phyloP scores from a whole-genome alignment of 1,284 basidiomycete genomes.

The Rhodotorula sp. region DNA sequence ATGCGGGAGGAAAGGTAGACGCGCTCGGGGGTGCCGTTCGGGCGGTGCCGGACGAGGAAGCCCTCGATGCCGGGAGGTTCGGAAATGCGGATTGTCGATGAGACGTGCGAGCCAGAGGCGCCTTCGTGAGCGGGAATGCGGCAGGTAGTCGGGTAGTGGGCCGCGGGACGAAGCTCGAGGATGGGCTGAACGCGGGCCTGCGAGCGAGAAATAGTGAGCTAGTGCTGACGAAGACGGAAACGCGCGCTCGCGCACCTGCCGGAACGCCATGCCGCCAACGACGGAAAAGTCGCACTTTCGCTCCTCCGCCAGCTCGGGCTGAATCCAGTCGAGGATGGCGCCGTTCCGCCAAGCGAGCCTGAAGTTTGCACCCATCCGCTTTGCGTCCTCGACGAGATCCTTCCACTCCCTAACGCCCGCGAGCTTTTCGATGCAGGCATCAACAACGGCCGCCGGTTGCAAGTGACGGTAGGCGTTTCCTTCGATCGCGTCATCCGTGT shows the following conservation, averaged over 20 bases:
- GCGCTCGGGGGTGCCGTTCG: slow-evolving; percentile 27
- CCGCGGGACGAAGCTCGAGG: slow-evolving; percentile 34
- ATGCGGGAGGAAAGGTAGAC: slow-evolving; percentile 35
- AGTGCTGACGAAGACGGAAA: neutral
- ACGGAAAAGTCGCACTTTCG: slow-evolving; percentile 25
- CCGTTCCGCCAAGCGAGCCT: slow-evolving; percentile 38
- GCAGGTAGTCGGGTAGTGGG: slow-evolving; percentile 41
- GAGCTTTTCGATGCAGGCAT: slow-evolving; percentile 31
- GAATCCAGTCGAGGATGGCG: slow-evolving; percentile 40
- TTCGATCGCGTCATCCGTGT: neutral
- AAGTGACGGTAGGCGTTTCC: slow-evolving; percentile 4
- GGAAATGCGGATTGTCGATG: slow-evolving; percentile 18
- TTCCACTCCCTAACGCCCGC: slow-evolving; percentile 31
- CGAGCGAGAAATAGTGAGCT: neutral
- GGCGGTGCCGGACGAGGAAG: slow-evolving; percentile 33
- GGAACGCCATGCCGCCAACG: slow-evolving; percentile 23
- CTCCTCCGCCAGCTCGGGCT: slow-evolving; percentile 3
- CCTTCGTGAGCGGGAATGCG: slow-evolving; percentile 6
- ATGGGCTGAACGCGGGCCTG: slow-evolving; percentile 5
- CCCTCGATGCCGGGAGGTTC: slow-evolving; percentile 43
- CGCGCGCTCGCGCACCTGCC: slow-evolving; percentile 16
- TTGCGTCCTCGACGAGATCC: slow-evolving; percentile 28
- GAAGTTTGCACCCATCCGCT: slow-evolving; percentile 23
- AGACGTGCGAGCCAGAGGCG: neutral
- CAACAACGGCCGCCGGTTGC: slow-evolving; percentile 19